These are phyloP conservation scores for Tricholoma furcatifolium DNA, from an alignment of 768 basidiomycete genomes.

Conservation along the genomic window DNA sequence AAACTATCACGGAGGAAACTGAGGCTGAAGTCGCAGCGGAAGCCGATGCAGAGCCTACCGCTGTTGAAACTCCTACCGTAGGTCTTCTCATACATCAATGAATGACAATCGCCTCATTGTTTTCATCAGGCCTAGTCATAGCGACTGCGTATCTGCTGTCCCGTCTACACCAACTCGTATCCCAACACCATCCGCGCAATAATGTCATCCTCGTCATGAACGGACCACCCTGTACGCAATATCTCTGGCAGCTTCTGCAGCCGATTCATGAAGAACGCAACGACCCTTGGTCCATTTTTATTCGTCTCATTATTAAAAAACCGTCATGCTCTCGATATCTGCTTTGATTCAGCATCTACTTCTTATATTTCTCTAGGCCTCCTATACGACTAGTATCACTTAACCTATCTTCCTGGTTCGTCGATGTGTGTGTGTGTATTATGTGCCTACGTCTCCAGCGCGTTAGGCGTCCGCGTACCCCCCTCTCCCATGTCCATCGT, in stretches of 20 bases:
- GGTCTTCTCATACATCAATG: not conserved
- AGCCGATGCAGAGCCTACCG: slow-evolving; percentile 12
- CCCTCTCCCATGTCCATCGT: slow-evolving; percentile 8
- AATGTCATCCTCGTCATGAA: slow-evolving; percentile 9
- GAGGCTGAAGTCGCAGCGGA: slow-evolving; percentile 39
- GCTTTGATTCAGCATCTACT: slow-evolving; percentile 12
- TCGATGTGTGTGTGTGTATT: slow-evolving; percentile 11
- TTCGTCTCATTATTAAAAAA: slow-evolving; percentile 13
- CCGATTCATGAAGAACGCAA: not conserved
- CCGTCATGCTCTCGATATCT: slow-evolving; percentile 22
- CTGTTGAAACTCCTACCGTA: not conserved
- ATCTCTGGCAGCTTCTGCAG: slow-evolving; percentile 4
- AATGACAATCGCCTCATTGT: not conserved
- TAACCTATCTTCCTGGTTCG: slow-evolving; percentile 10
- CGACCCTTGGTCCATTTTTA: slow-evolving; percentile 2
- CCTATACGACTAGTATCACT: slow-evolving; percentile 8
- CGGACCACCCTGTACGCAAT: slow-evolving; percentile 14
- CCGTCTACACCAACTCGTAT: slow-evolving; percentile 11
- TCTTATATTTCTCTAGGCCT: slow-evolving; percentile 12
- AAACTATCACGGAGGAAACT: slow-evolving; percentile 58
- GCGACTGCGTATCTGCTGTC: not conserved
- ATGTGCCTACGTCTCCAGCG: slow-evolving; percentile 11
- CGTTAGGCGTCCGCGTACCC: slow-evolving; percentile 14
- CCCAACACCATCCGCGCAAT: slow-evolving; percentile 5
- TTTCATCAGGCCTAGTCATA: slow-evolving; percentile 4